Evolutionary conservation across 2,329 filamentous ascomycete species (phyloP).

Genomic region (Ophiocordyceps robertsii): DNA sequence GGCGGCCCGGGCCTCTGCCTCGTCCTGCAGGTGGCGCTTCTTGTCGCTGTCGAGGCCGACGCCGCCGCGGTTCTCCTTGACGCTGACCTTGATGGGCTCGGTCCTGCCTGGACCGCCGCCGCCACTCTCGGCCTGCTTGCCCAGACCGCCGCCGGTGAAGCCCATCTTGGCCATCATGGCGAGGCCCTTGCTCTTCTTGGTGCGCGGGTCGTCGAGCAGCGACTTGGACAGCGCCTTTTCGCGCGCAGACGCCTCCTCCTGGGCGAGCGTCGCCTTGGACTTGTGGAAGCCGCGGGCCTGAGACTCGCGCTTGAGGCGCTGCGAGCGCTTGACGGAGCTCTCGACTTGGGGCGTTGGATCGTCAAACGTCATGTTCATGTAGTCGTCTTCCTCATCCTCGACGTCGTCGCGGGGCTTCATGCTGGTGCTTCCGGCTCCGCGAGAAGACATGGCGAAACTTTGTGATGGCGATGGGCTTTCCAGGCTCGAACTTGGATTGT

Average conservation of each 20-base stretch:
- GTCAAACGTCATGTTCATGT: constrained; percentile 89
- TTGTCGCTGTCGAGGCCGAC: constrained; percentile 75
- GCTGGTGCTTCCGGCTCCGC: not conserved
- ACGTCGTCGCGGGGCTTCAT: constrained; percentile 2
- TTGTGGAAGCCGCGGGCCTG: constrained; percentile 55
- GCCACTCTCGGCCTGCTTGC: constrained; percentile 38
- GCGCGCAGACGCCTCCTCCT: constrained; percentile 55
- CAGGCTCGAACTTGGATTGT: too few relatives aligned
- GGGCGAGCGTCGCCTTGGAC: constrained; percentile 73
- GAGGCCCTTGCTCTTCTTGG: constrained; percentile 68
- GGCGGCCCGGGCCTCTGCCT: constrained; percentile 26
- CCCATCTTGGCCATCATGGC: constrained; percentile 97
- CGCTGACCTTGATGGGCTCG: constrained; percentile 62
- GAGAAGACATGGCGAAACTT: not conserved
- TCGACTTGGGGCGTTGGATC: constrained; percentile 45
- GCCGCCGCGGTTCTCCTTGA: constrained; percentile 71
- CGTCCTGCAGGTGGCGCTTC: constrained; percentile 61
- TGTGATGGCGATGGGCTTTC: not conserved
- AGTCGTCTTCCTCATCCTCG: constrained; percentile 76
- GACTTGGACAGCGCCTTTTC: constrained; percentile 67
- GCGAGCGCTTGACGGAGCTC: constrained; percentile 40
- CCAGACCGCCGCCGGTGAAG: constrained; percentile 68
- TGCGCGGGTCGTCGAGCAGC: constrained; percentile 43
- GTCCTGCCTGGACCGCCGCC: constrained; percentile 19
- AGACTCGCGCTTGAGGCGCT: constrained; percentile 45